Base-by-base conservation (phyloP, 2,329 filamentous ascomycete species). In the Acephala macrosclerotiorum region DNA sequence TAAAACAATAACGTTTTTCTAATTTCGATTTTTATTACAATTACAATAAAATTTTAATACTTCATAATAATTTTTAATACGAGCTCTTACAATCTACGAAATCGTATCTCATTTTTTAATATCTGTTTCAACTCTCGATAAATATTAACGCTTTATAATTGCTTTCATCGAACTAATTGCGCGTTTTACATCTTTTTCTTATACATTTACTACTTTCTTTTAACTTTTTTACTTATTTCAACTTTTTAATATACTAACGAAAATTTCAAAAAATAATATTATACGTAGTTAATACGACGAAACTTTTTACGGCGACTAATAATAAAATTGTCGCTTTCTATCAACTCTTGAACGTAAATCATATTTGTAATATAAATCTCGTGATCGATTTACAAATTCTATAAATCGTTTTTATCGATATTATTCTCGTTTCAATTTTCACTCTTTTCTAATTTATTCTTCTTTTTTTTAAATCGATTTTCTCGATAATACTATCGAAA, bases 281-380 rank as follows among this genome's bases (percentile, higher is more conserved):
- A 65, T 49, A 61, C 40, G 51, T 65, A 38, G 38, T n/a, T 42
- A 42, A 42, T n/a, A 16, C 38, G 38, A 16, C 60, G 64, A 56
- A 63, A 66, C 47, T 66, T 66, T 45, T 63, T 56, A 20, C 49
- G 56, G n/a, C 58, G 38, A 47, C 63, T 57, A 33, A 65, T 65
- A 49, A 65, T 61, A n/a, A 45, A 60, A 63, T 63, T 63, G 45
- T 66, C 56, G 53, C 64, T 55, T 60, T 66, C 60, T 38, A 66
- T 66, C 33, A 66, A 66, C 57, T 66, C 65, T 29, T 49, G 42
- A 36, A 58, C 65, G 57, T 66, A 64, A 42, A 42, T 42, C 38
- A 42, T 42, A n/a, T 12, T n/a, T 42, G 38, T 12, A 42, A 42
- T n/a, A 42, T 42, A n/a, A 42, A 12, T 42, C 12, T 14, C 18